phyloP scores from a whole-genome alignment of 2,329 filamentous ascomycete species.

The Fusarium cyanostomum region DNA sequence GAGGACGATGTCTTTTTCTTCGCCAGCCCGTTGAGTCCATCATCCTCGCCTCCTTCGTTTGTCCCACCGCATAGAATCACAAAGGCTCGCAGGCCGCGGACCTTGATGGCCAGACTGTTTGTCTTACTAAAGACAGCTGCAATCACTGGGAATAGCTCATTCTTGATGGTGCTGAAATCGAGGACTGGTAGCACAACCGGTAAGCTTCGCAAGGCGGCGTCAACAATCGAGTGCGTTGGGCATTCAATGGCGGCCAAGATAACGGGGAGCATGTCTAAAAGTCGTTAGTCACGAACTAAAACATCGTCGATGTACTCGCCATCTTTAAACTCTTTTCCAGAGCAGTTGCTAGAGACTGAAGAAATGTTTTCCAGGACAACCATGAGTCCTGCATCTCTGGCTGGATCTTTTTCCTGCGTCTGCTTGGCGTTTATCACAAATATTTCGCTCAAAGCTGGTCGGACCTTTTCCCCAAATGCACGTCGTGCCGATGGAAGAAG shows the following conservation, averaged over 20 bases:
- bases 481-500: constrained; percentile 80
- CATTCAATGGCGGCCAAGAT: constrained; percentile 86
- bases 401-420: constrained; percentile 76
- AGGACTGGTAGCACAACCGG: constrained; percentile 85
- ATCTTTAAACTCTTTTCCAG: constrained; percentile 94
- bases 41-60: constrained; percentile 59
- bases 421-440: constrained; percentile 73
- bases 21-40: constrained; percentile 80
- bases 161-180: constrained; percentile 97
- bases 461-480: constrained; percentile 83
- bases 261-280: constrained; percentile 84
- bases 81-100: constrained; percentile 90
- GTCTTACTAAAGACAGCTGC: constrained; percentile 92
- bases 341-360: constrained; percentile 80
- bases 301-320: constrained; percentile 60
- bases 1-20: constrained; percentile 72
- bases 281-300: not conserved
- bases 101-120: constrained; percentile 92
- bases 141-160: constrained; percentile 93
- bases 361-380: constrained; percentile 86
- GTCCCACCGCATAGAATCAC: constrained; percentile 87
- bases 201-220: constrained; percentile 82
- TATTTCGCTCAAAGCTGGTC: constrained; percentile 84
- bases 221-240: constrained; percentile 86
- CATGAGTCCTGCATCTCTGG: constrained; percentile 90